These are phyloP conservation scores for Apostasia shenzhenica DNA, from an alignment of 106 monocot genomes.

Conservation along the genomic window DNA sequence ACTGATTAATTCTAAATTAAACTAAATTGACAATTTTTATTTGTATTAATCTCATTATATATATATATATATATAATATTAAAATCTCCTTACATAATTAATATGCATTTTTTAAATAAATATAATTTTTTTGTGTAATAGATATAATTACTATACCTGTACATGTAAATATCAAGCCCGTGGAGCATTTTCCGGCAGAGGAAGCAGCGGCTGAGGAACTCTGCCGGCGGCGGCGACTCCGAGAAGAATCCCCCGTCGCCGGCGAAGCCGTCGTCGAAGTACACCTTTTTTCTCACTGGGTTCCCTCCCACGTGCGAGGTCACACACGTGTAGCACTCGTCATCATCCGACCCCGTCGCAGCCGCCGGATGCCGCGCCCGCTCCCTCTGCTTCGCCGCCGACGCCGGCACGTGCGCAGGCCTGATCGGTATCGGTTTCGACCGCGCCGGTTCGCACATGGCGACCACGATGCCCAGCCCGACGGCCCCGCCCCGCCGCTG, in stretches of 20 bases:
- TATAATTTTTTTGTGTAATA: too few relatives aligned
- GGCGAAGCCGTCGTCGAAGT: conserved; percentile 20
- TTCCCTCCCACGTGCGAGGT: conserved; percentile 27
- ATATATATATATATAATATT: too few relatives aligned
- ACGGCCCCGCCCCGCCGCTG: conserved; percentile 8
- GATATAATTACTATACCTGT: conserved; percentile 25
- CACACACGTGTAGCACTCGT: conserved; percentile 57
- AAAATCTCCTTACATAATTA: too few relatives aligned
- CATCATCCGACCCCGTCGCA: conserved; percentile 22
- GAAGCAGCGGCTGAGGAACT: conserved; percentile 38
- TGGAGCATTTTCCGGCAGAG: conserved; percentile 52
- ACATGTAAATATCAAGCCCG: conserved; percentile 70
- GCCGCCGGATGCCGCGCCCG: not conserved
- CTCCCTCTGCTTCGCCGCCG: not conserved
- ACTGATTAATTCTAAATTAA: too few relatives aligned
- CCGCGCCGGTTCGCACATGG: conserved; percentile 13
- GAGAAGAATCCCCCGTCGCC: not conserved
- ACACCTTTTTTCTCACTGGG: conserved; percentile 32
- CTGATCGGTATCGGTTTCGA: conserved; percentile 30
- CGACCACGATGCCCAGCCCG: conserved; percentile 37
- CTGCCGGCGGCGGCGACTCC: not conserved
- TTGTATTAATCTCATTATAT: too few relatives aligned
- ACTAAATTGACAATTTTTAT: too few relatives aligned
- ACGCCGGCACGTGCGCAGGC: not conserved
- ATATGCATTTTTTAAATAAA: too few relatives aligned